Percentiles rank a stretch among this genome's conserved stretches.
These are phyloP conservation scores for Paratinospora sagittata DNA, from an alignment of 164 flowering plant genomes.

Conservation along the genomic window DNA sequence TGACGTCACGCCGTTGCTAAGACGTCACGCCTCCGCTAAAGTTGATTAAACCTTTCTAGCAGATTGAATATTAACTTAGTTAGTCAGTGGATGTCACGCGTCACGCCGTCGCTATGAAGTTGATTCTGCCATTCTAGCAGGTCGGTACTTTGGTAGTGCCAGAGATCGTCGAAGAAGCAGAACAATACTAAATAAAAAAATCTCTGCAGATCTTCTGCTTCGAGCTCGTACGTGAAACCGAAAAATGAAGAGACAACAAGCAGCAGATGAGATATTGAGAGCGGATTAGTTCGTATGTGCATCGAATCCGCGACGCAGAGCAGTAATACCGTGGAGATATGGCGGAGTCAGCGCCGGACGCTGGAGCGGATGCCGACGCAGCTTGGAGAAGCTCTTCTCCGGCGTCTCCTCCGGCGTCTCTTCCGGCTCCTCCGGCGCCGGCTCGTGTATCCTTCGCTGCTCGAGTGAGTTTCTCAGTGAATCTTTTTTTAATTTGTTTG, in stretches of 20 bases:
- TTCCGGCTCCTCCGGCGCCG: too few relatives aligned
- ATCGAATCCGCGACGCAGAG: constrained; percentile 58
- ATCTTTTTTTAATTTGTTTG: too few relatives aligned
- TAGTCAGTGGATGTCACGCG: too few relatives aligned
- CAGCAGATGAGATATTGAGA: constrained; percentile 12
- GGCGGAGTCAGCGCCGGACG: constrained; percentile 80
- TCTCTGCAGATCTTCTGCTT: background rate
- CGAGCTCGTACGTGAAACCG: background rate
- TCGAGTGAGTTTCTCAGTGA: constrained; percentile 50
- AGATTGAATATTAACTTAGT: too few relatives aligned
- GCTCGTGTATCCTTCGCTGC: constrained; percentile 74
- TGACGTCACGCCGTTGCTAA: too few relatives aligned
- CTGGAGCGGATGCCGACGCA: constrained; percentile 72
- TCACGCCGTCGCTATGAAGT: too few relatives aligned
- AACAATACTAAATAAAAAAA: background rate
- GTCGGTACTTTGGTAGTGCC: too few relatives aligned
- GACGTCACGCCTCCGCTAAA: too few relatives aligned
- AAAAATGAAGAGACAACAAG: constrained; percentile 13
- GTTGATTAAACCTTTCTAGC: too few relatives aligned
- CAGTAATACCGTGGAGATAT: constrained; percentile 50
- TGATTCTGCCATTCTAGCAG: too few relatives aligned
- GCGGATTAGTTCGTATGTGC: constrained; percentile 49
- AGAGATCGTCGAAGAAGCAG: too few relatives aligned
- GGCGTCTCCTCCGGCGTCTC: constrained; percentile 57
- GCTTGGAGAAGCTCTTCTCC: constrained; percentile 69